A percentile compares a stretch with the other conserved stretches of the same genome.
Conservation (phyloP, 2,329 filamentous ascomycete species). For the Aureobasidium sp. region DNA sequence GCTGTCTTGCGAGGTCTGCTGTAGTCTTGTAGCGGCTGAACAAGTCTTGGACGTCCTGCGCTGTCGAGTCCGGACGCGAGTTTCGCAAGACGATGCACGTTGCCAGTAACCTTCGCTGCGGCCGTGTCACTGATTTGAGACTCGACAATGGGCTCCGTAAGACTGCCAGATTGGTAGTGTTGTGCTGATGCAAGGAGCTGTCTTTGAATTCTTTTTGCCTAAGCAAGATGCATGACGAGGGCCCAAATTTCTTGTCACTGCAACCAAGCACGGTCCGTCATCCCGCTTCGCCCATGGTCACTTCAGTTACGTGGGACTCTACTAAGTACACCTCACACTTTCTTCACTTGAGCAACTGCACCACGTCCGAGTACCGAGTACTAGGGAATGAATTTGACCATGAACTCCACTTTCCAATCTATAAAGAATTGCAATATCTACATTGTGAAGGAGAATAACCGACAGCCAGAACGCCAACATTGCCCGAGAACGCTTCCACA, state of each 20-base stretch:
- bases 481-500: constrained; percentile 13
- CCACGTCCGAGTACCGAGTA: not conserved
- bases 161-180: not conserved
- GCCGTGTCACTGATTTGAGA: not conserved
- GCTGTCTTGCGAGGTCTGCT: not conserved
- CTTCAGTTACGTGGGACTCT: no score
- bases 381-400: not conserved
- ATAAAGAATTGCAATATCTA: constrained; percentile 11
- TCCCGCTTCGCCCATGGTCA: not conserved
- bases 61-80: not conserved
- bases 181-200: not conserved
- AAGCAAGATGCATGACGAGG: not conserved
- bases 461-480: constrained; percentile 4
- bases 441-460: constrained; percentile 9
- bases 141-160: not conserved
- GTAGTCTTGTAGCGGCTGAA: not conserved
- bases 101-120: not conserved
- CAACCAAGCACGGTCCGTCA: not conserved
- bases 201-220: not conserved
- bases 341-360: not conserved
- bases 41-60: not conserved
- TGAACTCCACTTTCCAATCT: constrained; percentile 1
- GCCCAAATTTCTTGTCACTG: not conserved
- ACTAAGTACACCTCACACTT: not conserved
- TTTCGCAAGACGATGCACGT: not conserved